Base-by-base conservation (phyloP, 108 stramenopile species). In the Nitzschia sp. region DNA sequence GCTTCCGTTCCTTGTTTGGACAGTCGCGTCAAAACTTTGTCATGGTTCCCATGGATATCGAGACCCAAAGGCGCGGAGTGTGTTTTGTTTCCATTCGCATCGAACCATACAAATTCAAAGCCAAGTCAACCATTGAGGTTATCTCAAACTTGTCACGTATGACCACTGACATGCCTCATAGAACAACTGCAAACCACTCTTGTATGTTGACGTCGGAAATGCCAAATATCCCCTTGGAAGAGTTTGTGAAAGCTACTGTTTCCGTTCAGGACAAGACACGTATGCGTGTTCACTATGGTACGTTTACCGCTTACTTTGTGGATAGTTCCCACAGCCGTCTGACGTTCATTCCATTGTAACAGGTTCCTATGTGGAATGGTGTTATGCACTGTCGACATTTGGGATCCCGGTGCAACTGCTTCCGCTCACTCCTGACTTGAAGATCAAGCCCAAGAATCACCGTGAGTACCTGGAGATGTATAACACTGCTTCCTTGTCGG, bases 371-470 rank as follows among this genome's bases (percentile, higher is more conserved):
- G 67, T 65, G 2, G 73, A 73, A 53, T 67, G 65, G 39, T 7
- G 15, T 29, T 73, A 73, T 41, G 37, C 41, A 6, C 54, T 67
- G 20, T 60, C 60, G 46, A 20, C 57, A 0, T 67, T 57, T 48
- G 73, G 73, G 9, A 67, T 73, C 14, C 73, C 73, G 17, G 41
- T 20, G 3, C 56, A 66, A 19, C 41, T 64, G 41, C 34, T 73
- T 19, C 73, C 73, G 10, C 15, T 73, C 1, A 67, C 65, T 6
- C 8, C 58, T 17, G 63, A 57, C 37, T 64, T 53, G 1, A 59
- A 57, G 41, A 59, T 73, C 51, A 73, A 73, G 46, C 58, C 57
- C 11, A 53, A 56, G 34, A 73, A 67, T 53, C 71, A 72, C 48
- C 42, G 75, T 3, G 2, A 22, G 37, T 20, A 12, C 5, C 2